phyloP scores from a whole-genome alignment of 1,284 basidiomycete genomes.

The Ceratobasidium sp. region DNA sequence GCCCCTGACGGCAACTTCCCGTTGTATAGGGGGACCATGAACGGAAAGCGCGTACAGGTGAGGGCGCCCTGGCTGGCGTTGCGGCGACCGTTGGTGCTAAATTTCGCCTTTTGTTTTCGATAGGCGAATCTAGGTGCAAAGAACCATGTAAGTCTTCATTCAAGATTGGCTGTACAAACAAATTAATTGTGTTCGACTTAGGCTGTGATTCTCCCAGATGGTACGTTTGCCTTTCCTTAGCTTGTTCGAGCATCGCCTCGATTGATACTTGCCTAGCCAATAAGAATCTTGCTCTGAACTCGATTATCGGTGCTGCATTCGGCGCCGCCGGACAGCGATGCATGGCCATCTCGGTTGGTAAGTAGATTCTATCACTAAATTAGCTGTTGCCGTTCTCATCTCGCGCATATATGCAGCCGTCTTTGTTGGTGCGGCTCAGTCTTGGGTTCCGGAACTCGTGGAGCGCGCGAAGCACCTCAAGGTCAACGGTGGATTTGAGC shows the following conservation, averaged over 20 bases:
- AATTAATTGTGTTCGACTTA: neutral
- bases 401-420: conserved; percentile 58
- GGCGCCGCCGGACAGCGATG: conserved; percentile 97
- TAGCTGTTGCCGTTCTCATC: neutral
- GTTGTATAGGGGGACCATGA: conserved; percentile 68
- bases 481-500: conserved; percentile 90
- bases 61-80: conserved; percentile 1
- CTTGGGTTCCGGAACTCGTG: conserved; percentile 87
- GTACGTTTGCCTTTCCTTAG: conserved; percentile 52
- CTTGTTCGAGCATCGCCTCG: neutral
- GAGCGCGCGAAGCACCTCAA: conserved; percentile 83
- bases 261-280: conserved; percentile 65
- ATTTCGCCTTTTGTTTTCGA: conserved; percentile 33
- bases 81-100: neutral
- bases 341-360: conserved; percentile 91
- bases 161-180: neutral
- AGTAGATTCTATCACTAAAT: conserved; percentile 43
- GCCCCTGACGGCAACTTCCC: conserved; percentile 41
- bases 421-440: conserved; percentile 81
- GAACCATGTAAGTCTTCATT: conserved; percentile 71
- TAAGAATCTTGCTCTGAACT: conserved; percentile 92
- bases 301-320: conserved; percentile 93
- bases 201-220: conserved; percentile 90
- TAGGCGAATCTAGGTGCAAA: conserved; percentile 95
- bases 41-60: conserved; percentile 90